Evolutionary conservation across 139 green algal genomes (phyloP).

Genomic region (Yamagishiella unicocca): DNA sequence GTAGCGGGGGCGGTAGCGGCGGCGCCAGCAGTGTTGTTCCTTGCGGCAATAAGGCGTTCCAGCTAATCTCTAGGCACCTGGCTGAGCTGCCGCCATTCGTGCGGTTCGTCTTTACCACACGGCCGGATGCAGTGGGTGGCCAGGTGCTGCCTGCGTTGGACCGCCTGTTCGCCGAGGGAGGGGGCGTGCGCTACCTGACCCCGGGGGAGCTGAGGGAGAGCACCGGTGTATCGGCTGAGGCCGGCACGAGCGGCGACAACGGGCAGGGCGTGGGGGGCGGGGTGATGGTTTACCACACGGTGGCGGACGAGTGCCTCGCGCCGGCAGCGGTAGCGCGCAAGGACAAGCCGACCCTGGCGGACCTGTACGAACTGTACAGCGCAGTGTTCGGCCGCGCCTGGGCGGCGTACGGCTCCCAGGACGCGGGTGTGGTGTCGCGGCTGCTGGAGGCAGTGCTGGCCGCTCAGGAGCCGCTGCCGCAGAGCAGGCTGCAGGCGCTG

Average conservation of each 20-base stretch:
- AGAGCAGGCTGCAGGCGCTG: slow-evolving; percentile 1
- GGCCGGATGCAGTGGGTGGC: slow-evolving; percentile 12
- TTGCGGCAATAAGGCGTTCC: background rate
- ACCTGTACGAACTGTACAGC: slow-evolving; percentile 26
- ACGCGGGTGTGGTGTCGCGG: background rate
- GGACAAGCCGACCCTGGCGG: slow-evolving; percentile 12
- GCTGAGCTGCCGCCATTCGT: background rate
- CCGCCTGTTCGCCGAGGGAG: background rate
- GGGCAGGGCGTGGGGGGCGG: background rate
- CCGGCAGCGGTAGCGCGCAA: no score
- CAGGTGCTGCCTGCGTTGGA: slow-evolving; percentile 3
- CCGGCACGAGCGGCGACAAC: no score
- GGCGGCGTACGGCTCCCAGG: background rate
- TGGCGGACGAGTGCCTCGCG: background rate
- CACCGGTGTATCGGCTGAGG: no score
- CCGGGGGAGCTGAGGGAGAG: no score
- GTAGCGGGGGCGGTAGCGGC: background rate
- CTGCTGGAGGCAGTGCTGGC: slow-evolving; percentile 28
- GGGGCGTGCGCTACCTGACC: no score
- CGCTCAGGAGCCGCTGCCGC: slow-evolving; percentile 17
- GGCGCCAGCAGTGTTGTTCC: background rate
- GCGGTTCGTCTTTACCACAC: slow-evolving; percentile 32
- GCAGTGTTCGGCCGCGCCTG: background rate
- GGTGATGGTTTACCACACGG: slow-evolving; percentile 39
- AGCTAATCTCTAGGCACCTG: slow-evolving; percentile 24